These are phyloP conservation scores for Pyrenochaeta sp. DNA, from an alignment of 2,329 filamentous ascomycete genomes.

Conservation along the genomic window DNA sequence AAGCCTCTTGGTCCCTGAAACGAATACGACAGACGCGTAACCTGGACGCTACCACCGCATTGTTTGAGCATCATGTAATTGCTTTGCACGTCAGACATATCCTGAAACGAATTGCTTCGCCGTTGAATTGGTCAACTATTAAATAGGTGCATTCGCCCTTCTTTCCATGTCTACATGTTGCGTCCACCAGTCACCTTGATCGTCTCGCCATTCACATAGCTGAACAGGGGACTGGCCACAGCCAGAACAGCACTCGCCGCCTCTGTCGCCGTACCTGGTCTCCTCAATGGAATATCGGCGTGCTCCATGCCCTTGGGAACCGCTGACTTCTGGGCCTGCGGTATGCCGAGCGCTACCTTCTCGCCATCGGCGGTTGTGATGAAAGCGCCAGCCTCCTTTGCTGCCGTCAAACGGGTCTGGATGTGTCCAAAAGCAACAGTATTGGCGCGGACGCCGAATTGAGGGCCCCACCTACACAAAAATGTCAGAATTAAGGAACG, in stretches of 20 bases:
- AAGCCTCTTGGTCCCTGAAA: slow-evolving; percentile 25
- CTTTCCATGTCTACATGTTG: slow-evolving; percentile 60
- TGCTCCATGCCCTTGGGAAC: slow-evolving; percentile 50
- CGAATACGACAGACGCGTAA: slow-evolving; percentile 6
- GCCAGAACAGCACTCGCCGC: slow-evolving; percentile 80
- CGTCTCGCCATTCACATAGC: slow-evolving; percentile 87
- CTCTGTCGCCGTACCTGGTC: slow-evolving; percentile 80
- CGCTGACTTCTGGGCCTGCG: slow-evolving; percentile 53
- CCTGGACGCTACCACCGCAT: slow-evolving; percentile 8
- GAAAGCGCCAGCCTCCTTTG: slow-evolving; percentile 85
- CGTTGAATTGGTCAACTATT: neutral
- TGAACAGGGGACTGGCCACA: slow-evolving; percentile 81
- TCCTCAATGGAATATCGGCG: slow-evolving; percentile 78
- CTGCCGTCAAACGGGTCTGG: slow-evolving; percentile 78
- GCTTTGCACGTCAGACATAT: slow-evolving; percentile 13
- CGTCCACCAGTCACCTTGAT: slow-evolving; percentile 84
- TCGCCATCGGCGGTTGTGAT: slow-evolving; percentile 77
- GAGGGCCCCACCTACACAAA: slow-evolving; percentile 72
- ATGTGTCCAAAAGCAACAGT: slow-evolving; percentile 87
- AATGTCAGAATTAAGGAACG: slow-evolving; percentile 5
- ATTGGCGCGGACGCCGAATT: slow-evolving; percentile 83
- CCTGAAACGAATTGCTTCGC: slow-evolving; percentile 17
- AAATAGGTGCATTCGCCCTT: neutral
- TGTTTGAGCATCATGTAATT: slow-evolving; percentile 9
- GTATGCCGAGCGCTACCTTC: slow-evolving; percentile 54